Evolutionary conservation across 2,329 filamentous ascomycete genomes (phyloP), one percentile per base, ranked within the genome.

Genomic region (Macroventuria anomochaeta): DNA sequence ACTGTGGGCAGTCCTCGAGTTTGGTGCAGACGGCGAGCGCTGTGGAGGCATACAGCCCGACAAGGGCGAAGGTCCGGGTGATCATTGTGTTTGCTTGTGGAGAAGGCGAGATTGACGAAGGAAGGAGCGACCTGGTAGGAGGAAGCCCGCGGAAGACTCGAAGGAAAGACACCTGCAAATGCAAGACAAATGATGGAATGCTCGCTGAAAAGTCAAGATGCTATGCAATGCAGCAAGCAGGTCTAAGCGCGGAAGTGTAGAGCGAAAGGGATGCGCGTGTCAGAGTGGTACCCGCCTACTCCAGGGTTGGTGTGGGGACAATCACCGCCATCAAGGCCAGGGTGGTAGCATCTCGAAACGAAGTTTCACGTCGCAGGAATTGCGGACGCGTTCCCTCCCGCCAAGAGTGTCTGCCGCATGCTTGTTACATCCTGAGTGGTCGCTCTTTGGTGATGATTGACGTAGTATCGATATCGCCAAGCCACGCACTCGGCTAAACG

Each of bases 21-120:
- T 67, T 67, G 43, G 64, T 67, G 58, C 64, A 67, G 31, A 67
- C 64, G 7, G 64, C 64, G 26, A 60, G 40, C 17, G 52, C 55
- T 29, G 54, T 46, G 12, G 59, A 52, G 29, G 58, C 58, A 40
- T 58, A 60, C 25, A 67, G 51, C 18, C 64, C 58, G 38, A 60
- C 58, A 25, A 58, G 62, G 31, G 62, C 43, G 17, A 58, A 39
- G 25, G 46, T 43, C 53, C 62, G 62, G 44, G 54, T 47, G 46
- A 67, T 62, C 64, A 67, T 67, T 18, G 47, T 28, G 47, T 42
- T 20, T 13, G 32, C 20, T 23, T 34, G 34, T 26, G 43, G n/a
- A n/a, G n/a, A n/a, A n/a, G n/a, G n/a, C n/a, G 43, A 32, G 32
- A 7, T 5, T 3, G 28, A 36, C 12, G 21, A 34, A 32, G 41